phyloP scores from a whole-genome alignment of 768 basidiomycete genomes.

The Kwoniella shandongensis region DNA sequence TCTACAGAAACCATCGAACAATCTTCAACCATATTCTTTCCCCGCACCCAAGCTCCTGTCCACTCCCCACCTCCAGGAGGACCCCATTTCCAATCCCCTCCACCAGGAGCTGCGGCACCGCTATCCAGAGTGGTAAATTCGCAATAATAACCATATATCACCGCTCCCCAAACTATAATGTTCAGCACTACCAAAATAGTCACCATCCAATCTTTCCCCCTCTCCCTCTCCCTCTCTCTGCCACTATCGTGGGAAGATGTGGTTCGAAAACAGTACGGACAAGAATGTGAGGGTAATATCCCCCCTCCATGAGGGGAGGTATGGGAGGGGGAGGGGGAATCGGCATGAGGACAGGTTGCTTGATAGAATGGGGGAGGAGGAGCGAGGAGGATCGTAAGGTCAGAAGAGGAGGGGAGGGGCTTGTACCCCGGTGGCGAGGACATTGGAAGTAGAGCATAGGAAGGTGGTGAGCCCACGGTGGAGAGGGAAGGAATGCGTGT shows the following conservation, averaged over 20 bases:
- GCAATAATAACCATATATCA: slow-evolving; percentile 14
- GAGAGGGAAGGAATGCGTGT: too few relatives aligned
- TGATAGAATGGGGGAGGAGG: slow-evolving; percentile 28
- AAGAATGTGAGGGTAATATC: neutral
- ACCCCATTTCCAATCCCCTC: too few relatives aligned
- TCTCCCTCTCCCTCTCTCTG: neutral
- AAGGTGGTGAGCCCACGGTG: too few relatives aligned
- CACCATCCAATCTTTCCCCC: slow-evolving; percentile 8
- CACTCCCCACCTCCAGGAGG: too few relatives aligned
- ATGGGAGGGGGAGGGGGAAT: slow-evolving; percentile 4
- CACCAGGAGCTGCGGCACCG: too few relatives aligned
- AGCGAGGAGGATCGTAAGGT: slow-evolving; percentile 30
- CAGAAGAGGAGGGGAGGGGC: slow-evolving; percentile 21
- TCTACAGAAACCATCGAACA: too few relatives aligned
- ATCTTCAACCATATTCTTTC: too few relatives aligned
- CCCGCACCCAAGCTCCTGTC: too few relatives aligned
- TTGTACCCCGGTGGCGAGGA: slow-evolving; percentile 18
- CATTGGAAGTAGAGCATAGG: neutral
- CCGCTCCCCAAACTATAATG: slow-evolving; percentile 22
- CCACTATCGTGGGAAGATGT: neutral
- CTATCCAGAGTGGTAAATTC: too few relatives aligned
- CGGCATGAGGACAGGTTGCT: slow-evolving; percentile 1
- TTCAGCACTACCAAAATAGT: slow-evolving; percentile 16
- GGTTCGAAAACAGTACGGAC: slow-evolving; percentile 4
- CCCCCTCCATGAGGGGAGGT: neutral